Conservation (phyloP, 2,329 filamentous ascomycete species). For the Lizonia empirigonia region DNA sequence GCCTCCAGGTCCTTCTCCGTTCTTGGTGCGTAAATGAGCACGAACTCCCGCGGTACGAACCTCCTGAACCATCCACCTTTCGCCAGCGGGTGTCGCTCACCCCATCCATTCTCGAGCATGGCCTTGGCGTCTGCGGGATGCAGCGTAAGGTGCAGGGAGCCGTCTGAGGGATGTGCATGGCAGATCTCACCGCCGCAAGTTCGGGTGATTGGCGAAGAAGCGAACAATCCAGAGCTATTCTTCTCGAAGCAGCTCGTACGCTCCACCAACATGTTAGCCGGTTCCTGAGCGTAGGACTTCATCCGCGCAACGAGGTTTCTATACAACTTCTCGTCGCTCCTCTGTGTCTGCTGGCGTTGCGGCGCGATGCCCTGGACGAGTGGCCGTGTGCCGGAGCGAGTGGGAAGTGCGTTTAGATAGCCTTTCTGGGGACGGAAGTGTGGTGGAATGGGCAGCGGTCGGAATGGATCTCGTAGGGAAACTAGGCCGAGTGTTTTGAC, state of each 20-base stretch:
- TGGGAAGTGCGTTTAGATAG: constrained; percentile 65
- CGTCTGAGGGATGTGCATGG: constrained; percentile 78
- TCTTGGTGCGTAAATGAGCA: constrained; percentile 82
- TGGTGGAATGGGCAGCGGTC: constrained; percentile 60
- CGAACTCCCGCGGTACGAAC: constrained; percentile 75
- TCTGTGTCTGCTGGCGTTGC: constrained; percentile 77
- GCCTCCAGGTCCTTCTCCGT: constrained; percentile 69
- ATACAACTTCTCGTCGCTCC: constrained; percentile 59
- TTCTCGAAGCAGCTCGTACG: constrained; percentile 81
- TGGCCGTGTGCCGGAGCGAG: constrained; percentile 68
- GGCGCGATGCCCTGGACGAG: constrained; percentile 77
- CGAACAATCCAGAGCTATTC: constrained; percentile 77
- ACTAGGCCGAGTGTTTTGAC: constrained; percentile 76
- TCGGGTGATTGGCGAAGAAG: constrained; percentile 66
- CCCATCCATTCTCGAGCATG: constrained; percentile 78
- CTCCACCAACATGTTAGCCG: constrained; percentile 46
- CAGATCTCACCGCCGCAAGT: constrained; percentile 81
- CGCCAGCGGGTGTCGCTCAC: constrained; percentile 70
- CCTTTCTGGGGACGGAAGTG: constrained; percentile 61
- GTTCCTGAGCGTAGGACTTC: constrained; percentile 27
- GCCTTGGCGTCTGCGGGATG: constrained; percentile 77
- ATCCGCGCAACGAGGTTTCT: constrained; percentile 25
- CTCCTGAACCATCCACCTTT: constrained; percentile 68
- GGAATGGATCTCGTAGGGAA: constrained; percentile 72
- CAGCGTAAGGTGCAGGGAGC: constrained; percentile 78